Percentiles rank a stretch among this genome's conserved stretches.
Conservation (phyloP, 768 basidiomycete genomes). For the Coprinopsis cinerea region DNA sequence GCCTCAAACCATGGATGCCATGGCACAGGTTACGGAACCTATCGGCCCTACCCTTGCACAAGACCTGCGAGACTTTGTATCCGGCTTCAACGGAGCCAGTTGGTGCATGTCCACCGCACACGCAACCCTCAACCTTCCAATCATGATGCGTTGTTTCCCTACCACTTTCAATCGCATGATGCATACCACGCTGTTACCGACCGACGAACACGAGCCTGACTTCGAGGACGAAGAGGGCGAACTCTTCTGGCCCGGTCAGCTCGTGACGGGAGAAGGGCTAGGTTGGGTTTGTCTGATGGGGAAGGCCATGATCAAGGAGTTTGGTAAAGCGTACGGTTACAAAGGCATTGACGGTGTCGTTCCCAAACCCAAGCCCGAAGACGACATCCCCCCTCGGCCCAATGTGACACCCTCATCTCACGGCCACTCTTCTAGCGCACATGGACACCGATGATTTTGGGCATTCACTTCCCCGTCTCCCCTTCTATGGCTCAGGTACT, state of each 20-base stretch:
- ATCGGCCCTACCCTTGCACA: slow-evolving; percentile 37
- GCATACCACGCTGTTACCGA: slow-evolving; percentile 50
- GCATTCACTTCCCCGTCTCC: slow-evolving; percentile 4
- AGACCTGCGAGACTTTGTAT: slow-evolving; percentile 37
- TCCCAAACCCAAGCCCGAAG: slow-evolving; percentile 51
- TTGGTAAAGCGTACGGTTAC: slow-evolving; percentile 72
- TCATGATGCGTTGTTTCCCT: slow-evolving; percentile 67
- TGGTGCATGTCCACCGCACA: slow-evolving; percentile 47
- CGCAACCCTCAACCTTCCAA: slow-evolving; percentile 54
- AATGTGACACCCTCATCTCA: slow-evolving; percentile 9
- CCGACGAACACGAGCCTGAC: slow-evolving; percentile 75
- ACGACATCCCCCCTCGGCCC: slow-evolving; percentile 9
- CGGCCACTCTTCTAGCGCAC: not conserved
- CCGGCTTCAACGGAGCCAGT: slow-evolving; percentile 34
- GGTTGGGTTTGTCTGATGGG: slow-evolving; percentile 88
- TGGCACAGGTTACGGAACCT: slow-evolving; percentile 37
- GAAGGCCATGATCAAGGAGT: slow-evolving; percentile 80
- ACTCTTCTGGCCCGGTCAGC: slow-evolving; percentile 78
- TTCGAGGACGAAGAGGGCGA: slow-evolving; percentile 84
- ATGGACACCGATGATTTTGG: slow-evolving; percentile 6
- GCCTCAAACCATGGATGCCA: slow-evolving; percentile 36
- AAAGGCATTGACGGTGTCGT: slow-evolving; percentile 67
- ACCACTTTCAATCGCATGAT: slow-evolving; percentile 71
- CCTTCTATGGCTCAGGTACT: not conserved
- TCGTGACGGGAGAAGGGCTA: slow-evolving; percentile 67